Evolutionary conservation across 257 asterid genomes (phyloP).

Genomic region (Petunia axillaris): DNA sequence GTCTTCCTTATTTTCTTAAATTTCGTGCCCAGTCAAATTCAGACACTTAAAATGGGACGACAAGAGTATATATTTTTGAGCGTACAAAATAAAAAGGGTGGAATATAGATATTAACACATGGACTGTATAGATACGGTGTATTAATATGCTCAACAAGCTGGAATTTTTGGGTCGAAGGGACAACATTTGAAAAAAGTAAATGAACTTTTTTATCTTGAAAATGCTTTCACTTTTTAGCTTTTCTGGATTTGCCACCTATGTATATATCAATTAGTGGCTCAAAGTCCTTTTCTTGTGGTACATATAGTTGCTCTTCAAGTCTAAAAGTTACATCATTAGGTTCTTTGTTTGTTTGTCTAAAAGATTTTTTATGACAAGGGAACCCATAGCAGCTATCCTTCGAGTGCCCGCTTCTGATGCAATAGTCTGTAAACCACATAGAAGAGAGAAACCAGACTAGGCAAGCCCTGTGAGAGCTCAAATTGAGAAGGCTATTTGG

Average conservation of each 20-base stretch:
- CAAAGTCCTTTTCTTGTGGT: slow-evolving; percentile 27
- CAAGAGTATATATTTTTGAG: not conserved
- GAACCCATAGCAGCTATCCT: too few relatives aligned
- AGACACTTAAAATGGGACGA: too few relatives aligned
- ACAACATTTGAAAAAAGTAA: slow-evolving; percentile 41
- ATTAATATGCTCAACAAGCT: slow-evolving; percentile 28
- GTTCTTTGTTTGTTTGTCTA: slow-evolving; percentile 22
- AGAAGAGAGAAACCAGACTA: too few relatives aligned
- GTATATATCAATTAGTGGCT: slow-evolving; percentile 15
- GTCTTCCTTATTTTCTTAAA: too few relatives aligned
- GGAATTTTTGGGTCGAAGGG: slow-evolving; percentile 39
- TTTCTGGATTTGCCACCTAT: slow-evolving; percentile 51
- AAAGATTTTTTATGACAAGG: too few relatives aligned
- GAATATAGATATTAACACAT: not conserved
- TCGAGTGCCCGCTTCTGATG: too few relatives aligned
- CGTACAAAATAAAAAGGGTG: not conserved
- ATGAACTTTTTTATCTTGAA: slow-evolving; percentile 36
- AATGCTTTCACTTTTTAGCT: slow-evolving; percentile 11
- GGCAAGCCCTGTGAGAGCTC: too few relatives aligned
- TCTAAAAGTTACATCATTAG: slow-evolving; percentile 37
- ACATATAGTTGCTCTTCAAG: slow-evolving; percentile 26
- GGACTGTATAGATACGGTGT: not conserved
- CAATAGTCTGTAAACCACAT: too few relatives aligned
- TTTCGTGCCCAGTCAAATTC: too few relatives aligned
- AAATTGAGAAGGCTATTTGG: too few relatives aligned